Evolutionary conservation across 1,284 basidiomycete genomes (phyloP), one percentile per base, ranked within the genome.

Genomic region (Apiotrichum domesticum): DNA sequence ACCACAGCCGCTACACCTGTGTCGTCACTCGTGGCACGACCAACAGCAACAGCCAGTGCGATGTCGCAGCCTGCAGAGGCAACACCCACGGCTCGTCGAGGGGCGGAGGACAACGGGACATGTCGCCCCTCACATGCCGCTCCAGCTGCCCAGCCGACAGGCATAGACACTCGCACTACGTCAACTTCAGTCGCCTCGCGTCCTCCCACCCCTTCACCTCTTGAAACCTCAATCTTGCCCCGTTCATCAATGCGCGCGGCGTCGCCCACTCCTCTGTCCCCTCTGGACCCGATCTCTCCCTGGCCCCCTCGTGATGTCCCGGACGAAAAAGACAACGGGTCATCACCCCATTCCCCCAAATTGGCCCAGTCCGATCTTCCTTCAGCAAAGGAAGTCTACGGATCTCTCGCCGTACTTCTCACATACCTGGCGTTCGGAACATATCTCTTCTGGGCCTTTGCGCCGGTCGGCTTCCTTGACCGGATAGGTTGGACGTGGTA

Each of bases 391-490:
- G 90, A 93, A 74, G 88, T 91, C 67, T 93, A 93, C 67, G 90
- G 90, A 15, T 90, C 90, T 69, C 87, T 89, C 9, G 88, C 87
- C 10, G 87, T 85, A 83, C 84, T 87, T 8, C 83, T 85, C 0
- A 91, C 89, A 1, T 87, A 83, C 59, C 76, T 91, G 37, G 74
- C 84, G 4, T 91, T 87, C 67, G 75, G 80, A 52, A 66, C 87
- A 14, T 91, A 88, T 70, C 69, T 90, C 32, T 76, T 88, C 6
- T 93, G 83, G 83, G 81, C 79, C 7, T 70, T 83, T 59, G 71
- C 80, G 14, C 83, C 83, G 3, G 74, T 79, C 55, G 69, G 72
- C 33, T 84, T 79, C 71, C 84, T 92, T 55, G 62, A 82, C 51
- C 78, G 77, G 69, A 69, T 84, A 13, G 88, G 89, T 14, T 82